phyloP scores from a whole-genome alignment of 2,329 filamentous ascomycete genomes.

The Dactylellina leptospora region DNA sequence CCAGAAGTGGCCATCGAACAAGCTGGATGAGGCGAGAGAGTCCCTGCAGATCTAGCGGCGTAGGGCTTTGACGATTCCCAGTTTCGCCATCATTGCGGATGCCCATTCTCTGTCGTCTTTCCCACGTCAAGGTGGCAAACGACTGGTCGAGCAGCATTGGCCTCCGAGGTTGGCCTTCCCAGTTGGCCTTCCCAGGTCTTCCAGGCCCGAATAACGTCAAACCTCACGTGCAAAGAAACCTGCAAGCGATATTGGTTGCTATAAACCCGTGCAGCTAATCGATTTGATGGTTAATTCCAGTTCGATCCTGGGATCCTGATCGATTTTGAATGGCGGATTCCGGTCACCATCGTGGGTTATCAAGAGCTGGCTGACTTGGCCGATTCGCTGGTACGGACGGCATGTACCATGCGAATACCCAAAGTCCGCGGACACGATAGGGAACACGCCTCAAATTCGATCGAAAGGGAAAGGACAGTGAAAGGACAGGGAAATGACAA shows the following conservation, averaged over 20 bases:
- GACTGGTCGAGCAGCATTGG: no score
- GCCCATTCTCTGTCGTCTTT: neutral
- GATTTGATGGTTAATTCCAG: slow-evolving; percentile 1
- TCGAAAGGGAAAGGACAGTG: neutral
- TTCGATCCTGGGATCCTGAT: neutral
- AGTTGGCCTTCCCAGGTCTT: no score
- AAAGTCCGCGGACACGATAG: slow-evolving; percentile 1
- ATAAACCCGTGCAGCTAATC: no score
- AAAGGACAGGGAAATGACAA: neutral
- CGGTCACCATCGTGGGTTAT: neutral
- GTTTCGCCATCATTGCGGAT: neutral
- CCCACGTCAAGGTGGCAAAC: no score
- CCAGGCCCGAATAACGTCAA: no score
- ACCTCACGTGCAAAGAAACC: no score
- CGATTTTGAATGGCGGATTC: neutral
- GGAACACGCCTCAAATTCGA: neutral
- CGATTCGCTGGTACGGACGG: neutral
- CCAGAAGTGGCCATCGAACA: slow-evolving; percentile 36
- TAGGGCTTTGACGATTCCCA: neutral
- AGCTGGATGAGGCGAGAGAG: slow-evolving; percentile 4
- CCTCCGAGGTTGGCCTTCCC: no score
- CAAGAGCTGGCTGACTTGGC: slow-evolving; percentile 5
- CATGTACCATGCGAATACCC: neutral
- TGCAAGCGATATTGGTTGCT: no score
- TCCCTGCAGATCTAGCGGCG: slow-evolving; percentile 52